A percentile compares a stretch with the other conserved stretches of the same genome.
Evolutionary conservation across 169 alveolate genomes (phyloP).

Genomic region (Plasmodium gonderi): DNA sequence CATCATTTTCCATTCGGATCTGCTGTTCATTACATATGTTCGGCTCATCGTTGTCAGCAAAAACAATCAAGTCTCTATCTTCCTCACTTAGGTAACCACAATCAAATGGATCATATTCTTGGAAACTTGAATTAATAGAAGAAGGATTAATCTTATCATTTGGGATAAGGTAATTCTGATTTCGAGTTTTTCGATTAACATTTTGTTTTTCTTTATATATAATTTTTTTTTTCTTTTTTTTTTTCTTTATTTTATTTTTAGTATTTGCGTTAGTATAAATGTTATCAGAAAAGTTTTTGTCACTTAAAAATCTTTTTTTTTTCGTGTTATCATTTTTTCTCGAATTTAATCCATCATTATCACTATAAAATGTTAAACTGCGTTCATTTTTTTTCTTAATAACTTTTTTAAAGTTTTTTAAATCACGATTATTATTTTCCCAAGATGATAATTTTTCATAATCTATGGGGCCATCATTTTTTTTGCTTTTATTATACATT

Average conservation of each 20-base stretch:
- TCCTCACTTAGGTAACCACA: slow-evolving; percentile 70
- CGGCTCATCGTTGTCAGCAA: slow-evolving; percentile 68
- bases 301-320: slow-evolving; percentile 11
- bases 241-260: slow-evolving; percentile 32
- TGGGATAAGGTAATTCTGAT: neutral
- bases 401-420: slow-evolving; percentile 66
- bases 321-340: slow-evolving; percentile 9
- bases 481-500: slow-evolving; percentile 6
- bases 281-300: slow-evolving; percentile 45
- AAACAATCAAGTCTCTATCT: slow-evolving; percentile 71
- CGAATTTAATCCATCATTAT: slow-evolving; percentile 20
- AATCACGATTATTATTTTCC: slow-evolving; percentile 52
- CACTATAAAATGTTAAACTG: slow-evolving; percentile 56
- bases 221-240: slow-evolving; percentile 28
- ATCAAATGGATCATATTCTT: slow-evolving; percentile 72
- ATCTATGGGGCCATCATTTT: slow-evolving; percentile 2
- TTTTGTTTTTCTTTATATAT: slow-evolving; percentile 34
- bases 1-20: neutral
- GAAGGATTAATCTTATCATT: slow-evolving; percentile 7
- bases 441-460: slow-evolving; percentile 69
- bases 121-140: slow-evolving; percentile 21
- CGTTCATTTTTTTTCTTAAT: slow-evolving; percentile 52
- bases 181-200: neutral
- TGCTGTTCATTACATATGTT: neutral
- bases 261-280: slow-evolving; percentile 7